Percentiles rank a stretch among this genome's conserved stretches.
These are phyloP conservation scores for Cystobasidium tubakii DNA, from an alignment of 768 basidiomycete genomes.

Conservation along the genomic window DNA sequence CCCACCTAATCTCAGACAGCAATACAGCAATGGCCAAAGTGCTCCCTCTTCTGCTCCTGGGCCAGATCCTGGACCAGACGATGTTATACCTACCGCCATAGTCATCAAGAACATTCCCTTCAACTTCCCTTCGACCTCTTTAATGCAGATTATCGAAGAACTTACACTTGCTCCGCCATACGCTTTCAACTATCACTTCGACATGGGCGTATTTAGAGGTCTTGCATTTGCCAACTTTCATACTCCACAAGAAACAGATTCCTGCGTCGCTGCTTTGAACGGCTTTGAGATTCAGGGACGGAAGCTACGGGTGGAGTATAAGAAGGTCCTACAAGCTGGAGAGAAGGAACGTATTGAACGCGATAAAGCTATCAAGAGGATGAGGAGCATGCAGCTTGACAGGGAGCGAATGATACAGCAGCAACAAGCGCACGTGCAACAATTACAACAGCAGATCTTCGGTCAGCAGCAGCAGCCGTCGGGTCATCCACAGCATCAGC, in stretches of 20 bases:
- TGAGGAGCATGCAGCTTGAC: slow-evolving; percentile 56
- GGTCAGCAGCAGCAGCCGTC: slow-evolving; percentile 2
- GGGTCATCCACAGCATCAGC: background rate
- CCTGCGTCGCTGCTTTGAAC: slow-evolving; percentile 90
- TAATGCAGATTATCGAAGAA: slow-evolving; percentile 75
- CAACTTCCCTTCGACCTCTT: slow-evolving; percentile 91
- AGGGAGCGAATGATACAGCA: slow-evolving; percentile 21
- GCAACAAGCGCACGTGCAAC: slow-evolving; percentile 23
- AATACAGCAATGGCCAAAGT: slow-evolving; percentile 18
- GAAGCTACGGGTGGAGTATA: slow-evolving; percentile 96
- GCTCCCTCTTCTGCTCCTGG: background rate
- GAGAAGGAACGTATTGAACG: slow-evolving; percentile 98
- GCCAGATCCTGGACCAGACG: slow-evolving; percentile 11
- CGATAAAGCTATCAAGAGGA: slow-evolving; percentile 94
- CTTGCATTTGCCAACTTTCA: slow-evolving; percentile 98
- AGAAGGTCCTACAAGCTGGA: slow-evolving; percentile 97
- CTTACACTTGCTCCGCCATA: slow-evolving; percentile 92
- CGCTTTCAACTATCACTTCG: slow-evolving; percentile 90
- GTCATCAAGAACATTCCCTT: slow-evolving; percentile 99
- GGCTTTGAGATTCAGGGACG: slow-evolving; percentile 94
- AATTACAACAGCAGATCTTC: slow-evolving; percentile 26
- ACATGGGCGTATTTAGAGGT: slow-evolving; percentile 64
- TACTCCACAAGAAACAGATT: slow-evolving; percentile 80
- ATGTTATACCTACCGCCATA: slow-evolving; percentile 92
- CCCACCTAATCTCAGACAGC: slow-evolving; percentile 1